phyloP scores from a whole-genome alignment of 768 basidiomycete species.

The Rubroboletus satanas region DNA sequence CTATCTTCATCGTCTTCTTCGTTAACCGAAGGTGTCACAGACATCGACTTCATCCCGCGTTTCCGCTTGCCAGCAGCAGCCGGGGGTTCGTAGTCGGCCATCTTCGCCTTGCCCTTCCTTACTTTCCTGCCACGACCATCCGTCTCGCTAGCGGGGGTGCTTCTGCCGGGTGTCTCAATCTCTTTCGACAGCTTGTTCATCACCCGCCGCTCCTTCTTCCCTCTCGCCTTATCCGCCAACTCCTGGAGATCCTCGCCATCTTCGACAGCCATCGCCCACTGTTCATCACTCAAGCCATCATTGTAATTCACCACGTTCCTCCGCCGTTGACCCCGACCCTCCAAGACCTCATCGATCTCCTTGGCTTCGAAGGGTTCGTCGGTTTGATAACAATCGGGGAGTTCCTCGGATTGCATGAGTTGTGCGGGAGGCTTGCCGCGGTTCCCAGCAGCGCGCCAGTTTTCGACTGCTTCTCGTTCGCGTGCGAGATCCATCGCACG shows the following conservation, averaged over 20 bases:
- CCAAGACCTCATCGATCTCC: conserved; percentile 44
- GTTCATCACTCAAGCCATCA: conserved; percentile 90
- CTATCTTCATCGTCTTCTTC: conserved; percentile 81
- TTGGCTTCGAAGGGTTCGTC: conserved; percentile 78
- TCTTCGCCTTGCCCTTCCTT: conserved; percentile 60
- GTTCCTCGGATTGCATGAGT: conserved; percentile 82
- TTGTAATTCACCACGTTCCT: conserved; percentile 87
- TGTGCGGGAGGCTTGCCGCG: conserved; percentile 72
- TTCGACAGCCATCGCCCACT: conserved; percentile 85
- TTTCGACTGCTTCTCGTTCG: conserved; percentile 57
- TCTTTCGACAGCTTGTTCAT: conserved; percentile 58
- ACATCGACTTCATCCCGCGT: conserved; percentile 66
- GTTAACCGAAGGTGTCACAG: conserved; percentile 67
- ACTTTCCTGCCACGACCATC: conserved; percentile 52
- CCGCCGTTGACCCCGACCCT: conserved; percentile 83
- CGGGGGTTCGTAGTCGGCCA: conserved; percentile 47
- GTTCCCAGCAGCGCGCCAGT: conserved; percentile 71
- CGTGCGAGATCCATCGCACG: conserved; percentile 79
- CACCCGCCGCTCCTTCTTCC: conserved; percentile 61
- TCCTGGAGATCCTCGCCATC: conserved; percentile 80
- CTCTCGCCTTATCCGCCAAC: conserved; percentile 59
- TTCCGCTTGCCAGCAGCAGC: conserved; percentile 62
- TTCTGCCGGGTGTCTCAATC: conserved; percentile 55
- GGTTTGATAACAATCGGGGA: conserved; percentile 87
- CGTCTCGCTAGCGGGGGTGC: conserved; percentile 61